Percentiles rank a stretch among this genome's conserved stretches.
These are phyloP conservation scores for Lecanicillium sp. DNA, from an alignment of 2,329 filamentous ascomycete species.

Conservation along the genomic window DNA sequence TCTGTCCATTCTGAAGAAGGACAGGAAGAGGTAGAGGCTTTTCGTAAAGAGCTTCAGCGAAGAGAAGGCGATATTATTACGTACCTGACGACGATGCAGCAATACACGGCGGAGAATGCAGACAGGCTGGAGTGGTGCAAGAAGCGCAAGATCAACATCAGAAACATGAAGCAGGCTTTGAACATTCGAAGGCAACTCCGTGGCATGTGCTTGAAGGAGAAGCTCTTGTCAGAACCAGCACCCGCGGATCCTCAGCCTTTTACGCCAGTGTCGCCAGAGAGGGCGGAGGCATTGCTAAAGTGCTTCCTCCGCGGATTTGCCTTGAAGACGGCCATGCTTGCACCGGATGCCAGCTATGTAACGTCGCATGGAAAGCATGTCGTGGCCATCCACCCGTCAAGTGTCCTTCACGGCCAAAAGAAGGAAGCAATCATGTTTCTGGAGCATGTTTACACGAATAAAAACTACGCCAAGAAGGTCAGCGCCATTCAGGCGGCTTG, in stretches of 20 bases:
- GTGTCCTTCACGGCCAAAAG: constrained; percentile 54
- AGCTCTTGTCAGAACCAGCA: constrained; percentile 37
- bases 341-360: constrained; percentile 53
- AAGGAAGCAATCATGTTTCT: constrained; percentile 62
- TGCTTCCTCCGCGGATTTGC: constrained; percentile 58
- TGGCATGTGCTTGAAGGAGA: constrained; percentile 44
- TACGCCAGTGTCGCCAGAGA: constrained; percentile 44
- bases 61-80: constrained; percentile 60
- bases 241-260: constrained; percentile 49
- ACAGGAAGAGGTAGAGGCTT: constrained; percentile 43
- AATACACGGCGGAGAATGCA: constrained; percentile 48
- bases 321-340: constrained; percentile 51
- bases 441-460: constrained; percentile 58
- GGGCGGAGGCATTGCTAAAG: constrained; percentile 45
- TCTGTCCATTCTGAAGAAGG: constrained; percentile 51
- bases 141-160: constrained; percentile 45
- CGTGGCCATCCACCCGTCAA: constrained; percentile 56
- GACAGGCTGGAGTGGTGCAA: constrained; percentile 52
- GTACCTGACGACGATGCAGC: constrained; percentile 55
- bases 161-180: constrained; percentile 56
- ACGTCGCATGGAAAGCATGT: constrained; percentile 52
- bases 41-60: constrained; percentile 49
- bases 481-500: constrained; percentile 53
- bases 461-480: constrained; percentile 61
- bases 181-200: constrained; percentile 56